Percentiles rank a stretch among this genome's conserved stretches.
These are phyloP conservation scores for Leccinellum rugosiceps DNA, from an alignment of 768 basidiomycete genomes.

Conservation along the genomic window DNA sequence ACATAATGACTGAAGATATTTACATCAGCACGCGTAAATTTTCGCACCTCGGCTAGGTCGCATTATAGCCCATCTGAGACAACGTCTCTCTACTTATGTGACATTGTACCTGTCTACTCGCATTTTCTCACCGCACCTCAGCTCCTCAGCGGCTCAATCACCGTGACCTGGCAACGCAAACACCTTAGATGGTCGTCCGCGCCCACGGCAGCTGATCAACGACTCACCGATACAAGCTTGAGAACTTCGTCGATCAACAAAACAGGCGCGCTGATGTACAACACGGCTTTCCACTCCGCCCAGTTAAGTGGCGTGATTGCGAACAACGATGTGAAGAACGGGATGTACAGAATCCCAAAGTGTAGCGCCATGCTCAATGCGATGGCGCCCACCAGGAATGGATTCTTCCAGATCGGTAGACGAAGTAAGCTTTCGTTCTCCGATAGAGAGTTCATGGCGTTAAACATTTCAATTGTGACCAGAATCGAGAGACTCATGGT, in stretches of 20 bases:
- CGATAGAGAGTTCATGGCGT: constrained; percentile 96
- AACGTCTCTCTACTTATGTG: not conserved
- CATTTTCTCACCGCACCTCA: constrained; percentile 24
- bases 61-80: not conserved
- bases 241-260: constrained; percentile 86
- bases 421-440: constrained; percentile 92
- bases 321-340: constrained; percentile 90
- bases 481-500: constrained; percentile 97
- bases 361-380: constrained; percentile 90
- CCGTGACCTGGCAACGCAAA: constrained; percentile 40
- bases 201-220: not conserved
- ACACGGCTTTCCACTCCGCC: constrained; percentile 92
- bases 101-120: not conserved
- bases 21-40: not conserved
- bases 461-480: constrained; percentile 96
- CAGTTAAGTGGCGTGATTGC: constrained; percentile 93
- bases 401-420: constrained; percentile 93
- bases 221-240: constrained; percentile 75
- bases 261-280: constrained; percentile 85
- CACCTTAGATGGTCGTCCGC: not conserved
- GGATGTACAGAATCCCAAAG: constrained; percentile 93
- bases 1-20: not conserved
- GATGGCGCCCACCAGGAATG: constrained; percentile 87
- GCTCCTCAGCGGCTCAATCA: constrained; percentile 55
- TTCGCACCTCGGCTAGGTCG: not conserved